Evolutionary conservation across 257 asterid genomes (phyloP), one percentile per base, ranked within the genome.

Genomic region (Gentiana straminea): DNA sequence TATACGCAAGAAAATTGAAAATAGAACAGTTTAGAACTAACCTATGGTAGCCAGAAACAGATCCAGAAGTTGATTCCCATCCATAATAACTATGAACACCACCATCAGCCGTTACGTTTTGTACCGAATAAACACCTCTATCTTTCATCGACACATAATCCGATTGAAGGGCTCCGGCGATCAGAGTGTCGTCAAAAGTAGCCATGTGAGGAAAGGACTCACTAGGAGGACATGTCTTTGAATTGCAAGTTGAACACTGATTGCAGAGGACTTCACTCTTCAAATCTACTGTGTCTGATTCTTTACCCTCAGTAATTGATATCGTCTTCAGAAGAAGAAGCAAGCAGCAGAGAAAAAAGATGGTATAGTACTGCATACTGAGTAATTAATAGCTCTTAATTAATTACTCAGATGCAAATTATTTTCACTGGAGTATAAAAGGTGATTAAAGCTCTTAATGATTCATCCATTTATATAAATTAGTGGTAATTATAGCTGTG

Each of bases 21-120:
- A 24, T 24, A 24, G 24, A 24, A 24, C 24, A 24, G 24, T 24
- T 24, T 24, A 24, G 0, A 41, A 41, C 46, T 5, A 5, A 81
- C 94, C 90, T 79, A 60, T 84, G 87, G 63, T 75, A 79, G 59
- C 87, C 84, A 1, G 86, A 77, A 63, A 81, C 80, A 48, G 86
- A 79, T 38, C 86, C 90, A 1, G 94, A 81, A 36, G 86, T 73
- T n/a, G 87, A 81, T 59, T 82, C 80, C 94, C 87, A 81, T 66
- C 90, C 87, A 38, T 73, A 81, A 59, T 82, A 82, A 43, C 71
- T 74, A 11, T 50, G 64, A 1, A 77, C 76, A 3, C 81, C 84
- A 1, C 79, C 76, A 3, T 79, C 84, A 41, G 46, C 46, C 65
- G 12, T 56, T 24, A 73, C 50, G 61, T 73, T 50, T 10, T 82